Evolutionary conservation across 345 rosid genomes (phyloP).

Genomic region (Dipteronia dyeriana): DNA sequence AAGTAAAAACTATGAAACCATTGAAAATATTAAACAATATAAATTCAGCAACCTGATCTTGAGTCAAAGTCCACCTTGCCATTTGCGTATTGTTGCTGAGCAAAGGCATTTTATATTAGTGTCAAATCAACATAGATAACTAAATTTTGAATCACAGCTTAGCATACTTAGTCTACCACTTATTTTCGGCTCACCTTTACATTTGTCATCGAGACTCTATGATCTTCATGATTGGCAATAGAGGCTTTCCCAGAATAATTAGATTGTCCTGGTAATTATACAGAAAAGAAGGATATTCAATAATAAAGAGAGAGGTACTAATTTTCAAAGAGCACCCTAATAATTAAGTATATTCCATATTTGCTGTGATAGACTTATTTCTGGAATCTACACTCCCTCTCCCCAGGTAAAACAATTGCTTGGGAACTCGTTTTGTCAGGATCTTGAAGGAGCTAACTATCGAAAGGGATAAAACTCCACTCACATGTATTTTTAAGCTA

Average conservation of each 20-base stretch:
- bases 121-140: constrained; percentile 11
- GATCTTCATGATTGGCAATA: constrained; percentile 52
- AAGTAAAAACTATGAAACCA: constrained; percentile 11
- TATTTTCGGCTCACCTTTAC: constrained; percentile 54
- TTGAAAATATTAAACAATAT: constrained; percentile 12
- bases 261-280: constrained; percentile 49
- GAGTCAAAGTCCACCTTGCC: constrained; percentile 56
- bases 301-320: not conserved
- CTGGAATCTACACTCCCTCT: not conserved
- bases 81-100: constrained; percentile 59
- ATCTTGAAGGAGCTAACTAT: not conserved
- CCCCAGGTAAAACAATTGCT: not conserved
- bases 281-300: constrained; percentile 14
- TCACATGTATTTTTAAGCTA: not conserved
- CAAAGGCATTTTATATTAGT: constrained; percentile 21
- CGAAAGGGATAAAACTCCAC: not conserved
- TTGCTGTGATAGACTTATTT: not conserved
- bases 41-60: constrained; percentile 57
- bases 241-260: constrained; percentile 36
- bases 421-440: not conserved
- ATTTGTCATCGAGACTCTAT: constrained; percentile 33
- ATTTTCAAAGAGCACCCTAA: constrained; percentile 4
- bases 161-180: constrained; percentile 11
- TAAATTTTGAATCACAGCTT: constrained; percentile 17
- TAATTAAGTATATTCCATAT: not conserved